These are phyloP conservation scores for Vitis hybrid DNA, from an alignment of 177 flowering plant species.

Conservation along the genomic window DNA sequence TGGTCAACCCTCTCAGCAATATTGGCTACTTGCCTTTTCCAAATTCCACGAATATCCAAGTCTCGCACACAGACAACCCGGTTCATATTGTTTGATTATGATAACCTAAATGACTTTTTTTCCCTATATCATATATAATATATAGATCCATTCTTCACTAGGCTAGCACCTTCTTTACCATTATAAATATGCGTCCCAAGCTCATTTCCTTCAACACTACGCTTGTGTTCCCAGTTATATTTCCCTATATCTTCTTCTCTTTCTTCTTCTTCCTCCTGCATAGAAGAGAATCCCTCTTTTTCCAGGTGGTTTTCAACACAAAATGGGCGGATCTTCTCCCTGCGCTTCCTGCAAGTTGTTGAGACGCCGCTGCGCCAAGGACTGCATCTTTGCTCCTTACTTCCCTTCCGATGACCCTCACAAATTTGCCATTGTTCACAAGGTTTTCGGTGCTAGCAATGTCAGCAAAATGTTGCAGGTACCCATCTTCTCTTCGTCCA, in stretches of 20 bases:
- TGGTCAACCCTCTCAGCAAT: conserved; percentile 32
- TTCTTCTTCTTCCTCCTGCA: background rate
- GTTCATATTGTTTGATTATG: too few relatives aligned
- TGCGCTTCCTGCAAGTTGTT: conserved; percentile 73
- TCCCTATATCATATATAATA: background rate
- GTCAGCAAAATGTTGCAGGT: conserved; percentile 76
- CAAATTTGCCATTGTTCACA: conserved; percentile 65
- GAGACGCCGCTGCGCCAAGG: conserved; percentile 67
- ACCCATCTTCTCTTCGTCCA: background rate
- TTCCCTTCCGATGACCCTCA: conserved; percentile 62
- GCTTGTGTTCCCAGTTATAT: background rate
- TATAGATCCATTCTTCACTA: conserved; percentile 21
- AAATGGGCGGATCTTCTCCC: conserved; percentile 46
- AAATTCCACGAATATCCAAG: too few relatives aligned
- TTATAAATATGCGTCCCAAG: conserved; percentile 20
- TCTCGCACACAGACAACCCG: too few relatives aligned
- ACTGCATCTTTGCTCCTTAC: conserved; percentile 73
- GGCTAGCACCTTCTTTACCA: conserved; percentile 6
- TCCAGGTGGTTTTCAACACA: background rate
- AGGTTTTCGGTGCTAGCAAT: conserved; percentile 82
- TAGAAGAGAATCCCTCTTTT: background rate
- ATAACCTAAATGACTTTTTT: too few relatives aligned
- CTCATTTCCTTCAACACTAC: conserved; percentile 17
- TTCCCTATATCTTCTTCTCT: background rate
- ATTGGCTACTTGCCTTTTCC: background rate